phyloP scores from a whole-genome alignment of 2,329 filamentous ascomycete species.

The Bertia moriformis region DNA sequence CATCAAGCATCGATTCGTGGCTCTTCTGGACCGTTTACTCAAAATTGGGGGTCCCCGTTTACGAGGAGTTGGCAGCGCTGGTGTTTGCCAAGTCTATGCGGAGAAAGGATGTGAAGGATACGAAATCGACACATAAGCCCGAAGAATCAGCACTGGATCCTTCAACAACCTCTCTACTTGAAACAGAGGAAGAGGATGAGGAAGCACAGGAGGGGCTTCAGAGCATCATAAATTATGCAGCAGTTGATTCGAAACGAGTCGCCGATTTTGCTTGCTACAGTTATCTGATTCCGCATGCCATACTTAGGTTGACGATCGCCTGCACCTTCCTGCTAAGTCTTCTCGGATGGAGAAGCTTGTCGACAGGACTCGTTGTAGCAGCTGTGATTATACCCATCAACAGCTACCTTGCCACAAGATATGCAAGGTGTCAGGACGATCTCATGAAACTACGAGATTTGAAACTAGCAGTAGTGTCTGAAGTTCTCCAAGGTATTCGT shows the following conservation, averaged over 20 bases:
- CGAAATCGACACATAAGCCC: background rate
- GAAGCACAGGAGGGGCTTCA: background rate
- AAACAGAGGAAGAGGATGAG: background rate
- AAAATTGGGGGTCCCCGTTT: background rate
- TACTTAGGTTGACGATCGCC: background rate
- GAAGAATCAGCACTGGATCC: background rate
- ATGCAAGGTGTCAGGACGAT: slow-evolving; percentile 11
- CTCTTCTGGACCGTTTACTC: background rate
- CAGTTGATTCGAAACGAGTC: background rate
- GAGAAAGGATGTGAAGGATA: background rate
- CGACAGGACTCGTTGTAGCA: background rate
- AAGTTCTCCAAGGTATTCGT: slow-evolving; percentile 19
- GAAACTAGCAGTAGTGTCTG: slow-evolving; percentile 17
- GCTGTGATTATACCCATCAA: background rate
- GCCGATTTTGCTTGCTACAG: background rate
- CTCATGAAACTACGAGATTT: slow-evolving; percentile 19
- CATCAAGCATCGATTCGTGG: background rate
- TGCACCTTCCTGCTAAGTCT: background rate
- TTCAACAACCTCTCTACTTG: background rate
- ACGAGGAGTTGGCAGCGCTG: background rate
- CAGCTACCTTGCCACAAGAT: background rate
- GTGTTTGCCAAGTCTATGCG: background rate
- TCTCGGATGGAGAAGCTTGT: background rate
- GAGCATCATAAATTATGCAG: background rate
- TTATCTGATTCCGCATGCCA: background rate